These are phyloP conservation scores for Trametes sanguinea DNA, from an alignment of 768 basidiomycete species.

Conservation along the genomic window DNA sequence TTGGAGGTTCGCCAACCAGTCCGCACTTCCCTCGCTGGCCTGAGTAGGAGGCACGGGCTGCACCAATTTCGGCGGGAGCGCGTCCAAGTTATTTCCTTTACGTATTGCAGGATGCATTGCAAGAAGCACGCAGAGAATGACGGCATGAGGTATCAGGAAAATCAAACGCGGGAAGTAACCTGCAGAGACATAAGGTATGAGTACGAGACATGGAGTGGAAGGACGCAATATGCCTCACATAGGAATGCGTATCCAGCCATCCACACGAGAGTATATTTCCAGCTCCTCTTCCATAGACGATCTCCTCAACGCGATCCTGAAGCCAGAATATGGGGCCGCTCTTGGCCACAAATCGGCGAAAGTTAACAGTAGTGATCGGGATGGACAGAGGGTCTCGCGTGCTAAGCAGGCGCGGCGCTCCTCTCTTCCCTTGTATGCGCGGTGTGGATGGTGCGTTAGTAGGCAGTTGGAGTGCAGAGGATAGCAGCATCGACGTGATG, in stretches of 20 bases:
- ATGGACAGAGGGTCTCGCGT: conserved; percentile 73
- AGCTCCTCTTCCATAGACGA: conserved; percentile 80
- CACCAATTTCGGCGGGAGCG: conserved; percentile 29
- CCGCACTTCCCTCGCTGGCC: conserved; percentile 62
- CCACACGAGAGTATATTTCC: conserved; percentile 73
- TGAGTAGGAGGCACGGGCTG: conserved; percentile 33
- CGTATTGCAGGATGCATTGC: conserved; percentile 55
- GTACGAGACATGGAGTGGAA: not conserved
- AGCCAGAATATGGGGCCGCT: conserved; percentile 86
- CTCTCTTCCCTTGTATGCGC: conserved; percentile 23
- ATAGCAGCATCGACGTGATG: conserved; percentile 34
- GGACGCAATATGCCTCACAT: conserved; percentile 44
- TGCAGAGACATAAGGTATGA: conserved; percentile 32
- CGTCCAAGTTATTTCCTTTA: conserved; percentile 13
- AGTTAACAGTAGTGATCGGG: conserved; percentile 76
- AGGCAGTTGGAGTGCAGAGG: conserved; percentile 24
- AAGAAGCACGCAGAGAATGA: conserved; percentile 66
- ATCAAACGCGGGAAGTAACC: conserved; percentile 77
- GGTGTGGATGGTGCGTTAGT: conserved; percentile 25
- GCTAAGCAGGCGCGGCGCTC: conserved; percentile 47
- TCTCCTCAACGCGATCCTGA: conserved; percentile 85
- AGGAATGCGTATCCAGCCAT: conserved; percentile 77
- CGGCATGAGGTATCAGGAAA: conserved; percentile 66
- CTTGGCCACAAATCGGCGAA: conserved; percentile 75
- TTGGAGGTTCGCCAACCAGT: conserved; percentile 88